phyloP scores from a whole-genome alignment of 768 basidiomycete species.

The Pilatotrama ljubarskyi region DNA sequence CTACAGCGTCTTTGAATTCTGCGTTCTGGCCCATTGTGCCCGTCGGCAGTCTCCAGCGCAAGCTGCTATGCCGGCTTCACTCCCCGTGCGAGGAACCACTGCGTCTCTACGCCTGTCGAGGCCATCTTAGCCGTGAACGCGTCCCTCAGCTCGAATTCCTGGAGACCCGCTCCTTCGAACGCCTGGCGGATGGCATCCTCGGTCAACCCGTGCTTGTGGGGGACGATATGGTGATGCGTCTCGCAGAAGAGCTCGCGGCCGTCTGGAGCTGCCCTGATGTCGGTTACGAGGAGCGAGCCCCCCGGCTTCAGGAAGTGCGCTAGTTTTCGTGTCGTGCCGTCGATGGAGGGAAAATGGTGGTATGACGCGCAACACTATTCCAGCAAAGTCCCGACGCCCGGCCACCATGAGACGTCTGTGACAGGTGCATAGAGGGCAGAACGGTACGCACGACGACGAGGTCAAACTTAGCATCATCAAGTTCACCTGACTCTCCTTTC shows the following conservation, averaged over 20 bases:
- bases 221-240: constrained; percentile 45
- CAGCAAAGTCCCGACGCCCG: too few species aligned
- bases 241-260: constrained; percentile 39
- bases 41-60: too few species aligned
- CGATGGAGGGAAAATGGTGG: constrained; percentile 59
- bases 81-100: constrained; percentile 53
- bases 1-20: neutral
- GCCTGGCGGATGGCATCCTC: constrained; percentile 47
- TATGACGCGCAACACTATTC: constrained; percentile 64
- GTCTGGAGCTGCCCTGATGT: constrained; percentile 41
- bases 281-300: constrained; percentile 60
- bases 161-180: constrained; percentile 57
- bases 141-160: constrained; percentile 39
- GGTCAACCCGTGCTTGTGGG: constrained; percentile 55
- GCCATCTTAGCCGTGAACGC: constrained; percentile 31
- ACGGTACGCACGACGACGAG: constrained; percentile 60
- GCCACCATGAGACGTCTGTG: neutral
- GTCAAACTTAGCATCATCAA: constrained; percentile 62
- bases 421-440: neutral
- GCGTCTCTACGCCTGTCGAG: constrained; percentile 35
- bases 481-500: constrained; percentile 46
- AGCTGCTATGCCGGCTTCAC: neutral
- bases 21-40: too few species aligned
- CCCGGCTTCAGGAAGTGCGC: constrained; percentile 58
- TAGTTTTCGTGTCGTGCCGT: constrained; percentile 50